Evolutionary conservation across 23 red algal genomes (phyloP).

Genomic region (Gracilariopsis chorda): DNA sequence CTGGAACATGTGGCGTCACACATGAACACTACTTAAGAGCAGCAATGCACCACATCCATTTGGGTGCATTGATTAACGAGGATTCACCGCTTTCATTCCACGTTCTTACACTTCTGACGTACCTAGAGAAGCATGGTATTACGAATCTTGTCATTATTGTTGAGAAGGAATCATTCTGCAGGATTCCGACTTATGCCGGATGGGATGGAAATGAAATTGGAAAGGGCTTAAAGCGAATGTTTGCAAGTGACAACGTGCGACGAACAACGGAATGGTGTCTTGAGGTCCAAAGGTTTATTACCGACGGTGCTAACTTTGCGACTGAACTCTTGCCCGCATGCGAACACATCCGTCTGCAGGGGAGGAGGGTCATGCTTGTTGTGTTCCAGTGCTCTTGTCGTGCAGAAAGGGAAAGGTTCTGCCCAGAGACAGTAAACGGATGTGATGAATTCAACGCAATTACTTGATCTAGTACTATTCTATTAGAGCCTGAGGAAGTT

Average conservation of each 20-base stretch:
- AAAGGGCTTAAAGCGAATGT: neutral
- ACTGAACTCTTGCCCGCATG: neutral
- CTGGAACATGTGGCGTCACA: neutral
- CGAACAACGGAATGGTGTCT: neutral
- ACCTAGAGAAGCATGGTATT: conserved; percentile 5
- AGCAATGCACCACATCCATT: neutral
- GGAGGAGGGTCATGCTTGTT: neutral
- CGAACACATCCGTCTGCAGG: neutral
- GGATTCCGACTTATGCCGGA: too few species aligned
- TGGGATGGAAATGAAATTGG: too few species aligned
- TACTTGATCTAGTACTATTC: neutral
- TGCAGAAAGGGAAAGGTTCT: neutral
- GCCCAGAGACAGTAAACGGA: neutral
- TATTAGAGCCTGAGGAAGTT: neutral
- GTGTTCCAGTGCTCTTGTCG: neutral
- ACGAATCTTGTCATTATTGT: too few species aligned
- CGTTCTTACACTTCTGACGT: neutral
- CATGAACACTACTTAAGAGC: neutral
- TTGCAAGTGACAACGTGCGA: neutral
- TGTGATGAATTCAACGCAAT: neutral
- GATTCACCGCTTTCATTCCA: neutral
- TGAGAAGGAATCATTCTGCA: neutral
- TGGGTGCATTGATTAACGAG: neutral
- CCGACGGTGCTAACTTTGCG: neutral
- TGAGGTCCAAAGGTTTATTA: neutral